These are phyloP conservation scores for Hamamelis virginiana DNA, from an alignment of 164 flowering plant genomes.

Conservation along the genomic window DNA sequence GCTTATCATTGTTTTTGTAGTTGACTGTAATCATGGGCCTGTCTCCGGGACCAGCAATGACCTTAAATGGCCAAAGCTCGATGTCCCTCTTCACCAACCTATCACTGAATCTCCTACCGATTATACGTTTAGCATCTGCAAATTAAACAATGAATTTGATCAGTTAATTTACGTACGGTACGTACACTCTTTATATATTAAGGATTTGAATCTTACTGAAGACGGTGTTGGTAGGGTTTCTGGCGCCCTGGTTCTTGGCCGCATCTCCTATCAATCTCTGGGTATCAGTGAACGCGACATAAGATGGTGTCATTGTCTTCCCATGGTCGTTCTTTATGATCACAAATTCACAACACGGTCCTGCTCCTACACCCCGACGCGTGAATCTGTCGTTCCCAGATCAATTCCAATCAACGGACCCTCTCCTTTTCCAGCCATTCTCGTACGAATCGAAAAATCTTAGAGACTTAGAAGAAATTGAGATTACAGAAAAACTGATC, in stretches of 20 bases:
- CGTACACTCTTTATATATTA: too few relatives aligned
- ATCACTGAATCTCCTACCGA: constrained; percentile 37
- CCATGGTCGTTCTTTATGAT: constrained; percentile 31
- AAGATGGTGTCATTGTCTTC: constrained; percentile 33
- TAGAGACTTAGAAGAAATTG: too few relatives aligned
- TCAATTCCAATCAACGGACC: constrained; percentile 33
- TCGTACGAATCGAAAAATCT: too few relatives aligned
- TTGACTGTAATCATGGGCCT: constrained; percentile 40
- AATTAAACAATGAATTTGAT: too few relatives aligned
- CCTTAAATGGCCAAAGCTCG: constrained; percentile 41
- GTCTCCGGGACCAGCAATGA: constrained; percentile 30
- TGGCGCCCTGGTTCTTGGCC: constrained; percentile 33
- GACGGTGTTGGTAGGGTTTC: constrained; percentile 38
- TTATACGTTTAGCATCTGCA: constrained; percentile 38
- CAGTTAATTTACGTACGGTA: too few relatives aligned
- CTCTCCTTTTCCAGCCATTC: constrained; percentile 28
- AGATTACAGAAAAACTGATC: too few relatives aligned
- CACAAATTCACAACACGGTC: constrained; percentile 29
- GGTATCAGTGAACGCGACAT: constrained; percentile 29
- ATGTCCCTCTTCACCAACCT: constrained; percentile 34
- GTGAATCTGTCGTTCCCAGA: constrained; percentile 24
- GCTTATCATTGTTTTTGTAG: constrained; percentile 46
- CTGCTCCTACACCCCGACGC: constrained; percentile 32
- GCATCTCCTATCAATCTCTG: constrained; percentile 30
- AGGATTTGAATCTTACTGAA: constrained; percentile 34